These are phyloP conservation scores for Filobasidium wieringae DNA, from an alignment of 768 basidiomycete species.

Conservation along the genomic window DNA sequence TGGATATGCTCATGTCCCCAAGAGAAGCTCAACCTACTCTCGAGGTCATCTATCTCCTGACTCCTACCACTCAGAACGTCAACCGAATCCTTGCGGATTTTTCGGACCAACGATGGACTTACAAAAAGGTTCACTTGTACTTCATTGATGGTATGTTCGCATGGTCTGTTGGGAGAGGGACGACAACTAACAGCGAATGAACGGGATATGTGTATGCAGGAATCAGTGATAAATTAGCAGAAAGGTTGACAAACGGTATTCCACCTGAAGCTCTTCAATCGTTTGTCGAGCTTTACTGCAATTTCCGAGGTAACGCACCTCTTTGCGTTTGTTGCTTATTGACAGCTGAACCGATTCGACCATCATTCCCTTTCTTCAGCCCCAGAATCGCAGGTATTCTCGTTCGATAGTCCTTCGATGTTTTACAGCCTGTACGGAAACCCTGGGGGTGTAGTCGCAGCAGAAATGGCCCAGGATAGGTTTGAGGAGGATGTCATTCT, in stretches of 20 bases:
- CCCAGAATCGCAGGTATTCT: slow-evolving; percentile 74
- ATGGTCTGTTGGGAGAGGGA: background rate
- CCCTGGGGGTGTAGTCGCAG: slow-evolving; percentile 56
- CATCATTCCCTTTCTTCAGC: too few relatives aligned
- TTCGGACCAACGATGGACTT: slow-evolving; percentile 51
- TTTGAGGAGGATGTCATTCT: slow-evolving; percentile 79
- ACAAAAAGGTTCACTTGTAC: slow-evolving; percentile 77
- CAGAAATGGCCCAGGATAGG: slow-evolving; percentile 56
- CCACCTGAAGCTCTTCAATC: slow-evolving; percentile 66
- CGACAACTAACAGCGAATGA: background rate
- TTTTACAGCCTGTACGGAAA: slow-evolving; percentile 88
- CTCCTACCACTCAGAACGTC: slow-evolving; percentile 89
- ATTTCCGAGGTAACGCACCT: slow-evolving; percentile 68
- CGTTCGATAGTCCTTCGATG: slow-evolving; percentile 57
- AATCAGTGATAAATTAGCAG: slow-evolving; percentile 63
- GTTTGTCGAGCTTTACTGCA: slow-evolving; percentile 76
- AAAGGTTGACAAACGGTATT: slow-evolving; percentile 59
- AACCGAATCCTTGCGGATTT: slow-evolving; percentile 84
- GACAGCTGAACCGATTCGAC: background rate
- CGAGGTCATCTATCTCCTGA: slow-evolving; percentile 86
- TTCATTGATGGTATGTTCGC: slow-evolving; percentile 68
- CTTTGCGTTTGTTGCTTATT: background rate
- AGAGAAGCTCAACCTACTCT: slow-evolving; percentile 73
- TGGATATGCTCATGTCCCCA: slow-evolving; percentile 74
- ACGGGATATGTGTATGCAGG: slow-evolving; percentile 48